Percentiles rank a stretch among this genome's conserved stretches.
These are phyloP conservation scores for Coniella vitis DNA, from an alignment of 2,329 filamentous ascomycete species.

Conservation along the genomic window DNA sequence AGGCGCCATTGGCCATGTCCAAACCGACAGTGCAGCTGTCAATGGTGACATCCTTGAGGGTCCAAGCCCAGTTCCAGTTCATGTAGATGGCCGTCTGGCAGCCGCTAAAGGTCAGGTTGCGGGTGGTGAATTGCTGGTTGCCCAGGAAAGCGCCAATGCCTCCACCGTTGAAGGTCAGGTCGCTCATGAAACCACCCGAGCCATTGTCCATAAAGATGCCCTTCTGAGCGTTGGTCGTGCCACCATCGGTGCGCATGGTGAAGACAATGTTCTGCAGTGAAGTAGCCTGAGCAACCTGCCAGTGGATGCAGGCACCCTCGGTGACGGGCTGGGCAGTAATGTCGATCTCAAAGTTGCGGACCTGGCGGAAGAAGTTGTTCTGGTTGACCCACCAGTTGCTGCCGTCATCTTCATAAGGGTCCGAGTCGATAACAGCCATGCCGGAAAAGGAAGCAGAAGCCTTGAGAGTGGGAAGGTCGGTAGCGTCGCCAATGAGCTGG, in stretches of 20 bases:
- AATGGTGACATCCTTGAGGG: constrained; percentile 68
- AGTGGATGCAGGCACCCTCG: constrained; percentile 67
- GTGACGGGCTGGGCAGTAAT: constrained; percentile 56
- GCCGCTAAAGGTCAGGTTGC: constrained; percentile 74
- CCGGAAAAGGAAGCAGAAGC: constrained; percentile 65
- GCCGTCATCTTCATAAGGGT: constrained; percentile 69
- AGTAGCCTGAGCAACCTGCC: constrained; percentile 80
- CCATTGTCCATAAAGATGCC: constrained; percentile 83
- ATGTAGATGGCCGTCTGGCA: constrained; percentile 80
- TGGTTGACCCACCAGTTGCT: constrained; percentile 75
- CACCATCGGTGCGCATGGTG: constrained; percentile 65
- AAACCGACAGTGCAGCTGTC: constrained; percentile 69
- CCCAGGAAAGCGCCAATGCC: constrained; percentile 72
- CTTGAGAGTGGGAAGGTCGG: constrained; percentile 67
- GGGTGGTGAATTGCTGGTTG: constrained; percentile 81
- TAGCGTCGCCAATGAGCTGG: constrained; percentile 78
- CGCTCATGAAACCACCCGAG: constrained; percentile 76
- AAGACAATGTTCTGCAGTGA: constrained; percentile 76
- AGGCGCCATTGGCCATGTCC: constrained; percentile 63
- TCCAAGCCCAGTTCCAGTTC: constrained; percentile 91
- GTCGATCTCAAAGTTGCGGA: constrained; percentile 78
- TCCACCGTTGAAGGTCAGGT: constrained; percentile 78
- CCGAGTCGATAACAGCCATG: constrained; percentile 82
- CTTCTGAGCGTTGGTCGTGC: constrained; percentile 59
- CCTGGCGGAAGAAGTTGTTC: constrained; percentile 76